Evolutionary conservation across 1,284 basidiomycete genomes (phyloP), one percentile per base, ranked within the genome.

Genomic region (Tilletia setariae): DNA sequence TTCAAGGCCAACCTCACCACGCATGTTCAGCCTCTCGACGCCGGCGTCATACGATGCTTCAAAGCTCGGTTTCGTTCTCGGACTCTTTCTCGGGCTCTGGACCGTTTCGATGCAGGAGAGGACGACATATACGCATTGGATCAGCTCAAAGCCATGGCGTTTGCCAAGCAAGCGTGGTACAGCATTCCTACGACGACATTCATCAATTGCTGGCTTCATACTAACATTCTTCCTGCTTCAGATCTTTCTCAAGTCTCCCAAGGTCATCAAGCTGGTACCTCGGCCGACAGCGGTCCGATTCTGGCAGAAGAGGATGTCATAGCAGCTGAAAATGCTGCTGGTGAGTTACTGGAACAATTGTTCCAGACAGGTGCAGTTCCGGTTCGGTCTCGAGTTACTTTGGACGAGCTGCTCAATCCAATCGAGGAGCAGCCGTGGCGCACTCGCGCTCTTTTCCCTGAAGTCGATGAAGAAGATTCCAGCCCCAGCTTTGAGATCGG

Each of bases 11-110:
- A 67, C 53, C 53, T 70, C 46, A 70, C 68, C n/a, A 35, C 65
- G 23, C 65, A 70, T 61, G 65, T 63, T 16, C 68, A 70, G 51
- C 65, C 68, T 21, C 13, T 67, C 23, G 68, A 69, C 64, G 51
- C 47, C 30, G 68, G 68, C 16, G 67, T 69, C 25, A 70, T 70
- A 46, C 51, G 64, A 6, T 51, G 47, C 21, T 68, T 66, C 64
- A 68, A 68, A 42, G 59, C 59, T 28, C n/a, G 46, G 53, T 56
- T 28, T 28, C 53, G 53, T 6, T 21, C 21, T 30, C 19, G 25
- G 11, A 19, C 19, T 4, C 4, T 56, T 3, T 7, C 16, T 30
- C 53, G 53, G 8, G 53, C 53, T 3, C 53, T 56, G 8, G 53
- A 56, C 4, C 53, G 53, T 7, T 25, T 13, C 25, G 53, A 56